Base-by-base conservation (phyloP, 1,284 basidiomycete genomes). In the Gymnopus androsaceus region DNA sequence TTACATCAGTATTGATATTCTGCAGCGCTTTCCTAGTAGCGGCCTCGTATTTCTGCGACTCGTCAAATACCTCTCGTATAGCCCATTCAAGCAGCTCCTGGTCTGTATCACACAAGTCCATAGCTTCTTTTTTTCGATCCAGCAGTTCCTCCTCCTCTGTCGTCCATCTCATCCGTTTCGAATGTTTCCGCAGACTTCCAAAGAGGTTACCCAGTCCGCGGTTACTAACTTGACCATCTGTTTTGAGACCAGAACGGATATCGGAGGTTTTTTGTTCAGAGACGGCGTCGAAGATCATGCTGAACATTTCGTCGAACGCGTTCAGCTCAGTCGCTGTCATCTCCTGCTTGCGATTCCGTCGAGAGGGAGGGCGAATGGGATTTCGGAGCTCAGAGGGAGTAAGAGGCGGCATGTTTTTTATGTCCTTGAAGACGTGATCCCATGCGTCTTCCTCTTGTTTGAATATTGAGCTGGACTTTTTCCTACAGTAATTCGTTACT, bases 51-150 rank as follows among this genome's bases (percentile, higher is more conserved):
- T 66, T 66, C 60, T 72, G 67, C 2, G 80, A 81, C 61, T 83
- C 79, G 30, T 71, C 78, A 66, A 94, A 94, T 1, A 94, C 83
- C 56, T 88, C 83, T 17, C 75, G 70, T 64, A 81, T 76, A 11
- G 90, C 84, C 92, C 92, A 95, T 40, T 84, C 78, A 34, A 95
- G 74, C 27, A 95, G 76, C 55, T 90, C 81, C 48, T 83, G 74
- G 64, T 94, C 91, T 2, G 81, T 87, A 21, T 77, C 71, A 61
- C 89, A 89, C 5, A 82, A 64, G 46, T 87, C 80, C 75, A 95
- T 88, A 58, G 84, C 82, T 66, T 94, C 91, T 66, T 84, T 85
- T 65, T 90, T 85, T 33, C 79, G 73, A 64, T 94, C 92, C n/a
- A 92, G 72, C 55, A 82, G 76, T 60, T 83, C 76, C 55, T 83